Conservation (phyloP, 2,329 filamentous ascomycete genomes). For the Scedosporium boydii region DNA sequence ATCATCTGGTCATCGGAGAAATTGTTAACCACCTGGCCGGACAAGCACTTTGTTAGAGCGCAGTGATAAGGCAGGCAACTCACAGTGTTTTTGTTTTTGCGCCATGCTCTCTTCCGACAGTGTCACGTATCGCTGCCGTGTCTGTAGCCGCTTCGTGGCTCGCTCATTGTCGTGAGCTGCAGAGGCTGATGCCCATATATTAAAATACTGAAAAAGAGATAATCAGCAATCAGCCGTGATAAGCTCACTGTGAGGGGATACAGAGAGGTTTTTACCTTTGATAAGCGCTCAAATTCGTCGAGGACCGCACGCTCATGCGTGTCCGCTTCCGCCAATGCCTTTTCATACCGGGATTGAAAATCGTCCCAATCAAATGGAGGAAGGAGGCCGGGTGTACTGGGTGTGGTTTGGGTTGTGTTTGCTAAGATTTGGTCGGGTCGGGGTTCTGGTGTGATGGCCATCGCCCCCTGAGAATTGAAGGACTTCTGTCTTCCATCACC, state of each 20-base stretch:
- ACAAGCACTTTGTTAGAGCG: not conserved
- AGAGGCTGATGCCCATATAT: constrained; percentile 66
- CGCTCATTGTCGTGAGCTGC: constrained; percentile 65
- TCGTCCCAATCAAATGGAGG: constrained; percentile 63
- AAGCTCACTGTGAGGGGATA: not conserved
- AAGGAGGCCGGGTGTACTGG: constrained; percentile 33
- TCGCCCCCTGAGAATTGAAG: not conserved
- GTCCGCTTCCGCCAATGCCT: constrained; percentile 53
- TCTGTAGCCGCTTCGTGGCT: constrained; percentile 70
- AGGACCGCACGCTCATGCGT: constrained; percentile 55
- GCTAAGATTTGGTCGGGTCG: constrained; percentile 1
- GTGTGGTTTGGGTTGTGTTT: constrained; percentile 17
- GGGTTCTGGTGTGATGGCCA: constrained; percentile 9
- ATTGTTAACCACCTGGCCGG: not conserved
- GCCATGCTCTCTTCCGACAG: constrained; percentile 62
- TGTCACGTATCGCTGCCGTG: constrained; percentile 66
- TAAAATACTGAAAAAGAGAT: constrained; percentile 54
- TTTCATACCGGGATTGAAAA: constrained; percentile 61
- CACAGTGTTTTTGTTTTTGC: constrained; percentile 73
- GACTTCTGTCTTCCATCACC: not conserved
- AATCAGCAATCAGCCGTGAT: not conserved
- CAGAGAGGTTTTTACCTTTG: constrained; percentile 39
- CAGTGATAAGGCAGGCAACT: constrained; percentile 22
- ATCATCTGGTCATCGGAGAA: constrained; percentile 5
- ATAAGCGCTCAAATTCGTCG: constrained; percentile 57